Base-by-base conservation (phyloP, 805 yeast genomes). In the Kuraishia floccosa region DNA sequence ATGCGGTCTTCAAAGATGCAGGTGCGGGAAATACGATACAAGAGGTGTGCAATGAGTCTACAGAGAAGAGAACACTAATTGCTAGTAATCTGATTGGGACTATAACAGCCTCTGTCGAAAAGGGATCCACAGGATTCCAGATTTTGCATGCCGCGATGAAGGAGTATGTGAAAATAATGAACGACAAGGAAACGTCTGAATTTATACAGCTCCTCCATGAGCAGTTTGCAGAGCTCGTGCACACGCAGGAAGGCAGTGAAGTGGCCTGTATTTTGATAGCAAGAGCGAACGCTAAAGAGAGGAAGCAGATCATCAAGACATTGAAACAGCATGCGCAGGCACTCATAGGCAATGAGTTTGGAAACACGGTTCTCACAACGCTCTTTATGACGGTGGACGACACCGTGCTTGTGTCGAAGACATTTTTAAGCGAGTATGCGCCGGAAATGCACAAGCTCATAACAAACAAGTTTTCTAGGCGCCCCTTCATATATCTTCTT, bases 111-210 rank as follows among this genome's bases (percentile, higher is more conserved):
- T 80, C 96, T 5, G 91, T 89, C 30, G 89, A 80, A 52, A 89
- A 89, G 57, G 97, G 97, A 5, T 85, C 96, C 3, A 80, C 94
- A 17, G 97, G 97, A 24, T 89, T 89, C 68, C 94, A 86, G 53
- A 80, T 89, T 41, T 70, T 89, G 51, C 97, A 89, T 54, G 94
- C 96, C 24, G 96, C 94, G 31, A 85, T 89, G 95, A 77, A 68
- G 50, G 96, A 89, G 53, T 85, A 81, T 47, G 70, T 75, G 29
- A 70, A 76, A 38, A 77, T 85, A 37, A 73, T 85, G 39, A 73
- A 73, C 37, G 73, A 68, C 28, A 65, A 68, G 25, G 89, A 84
- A 52, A 70, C 76, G 35, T 67, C 80, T 42, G 94, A 83, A 33
- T 76, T 89, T 47, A 72, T 86, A 42, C 96, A 86, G 38, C 59